Percentiles rank a stretch among this genome's conserved stretches.
phyloP scores from a whole-genome alignment of 768 basidiomycete genomes.

The Hebeloma cylindrosporum region DNA sequence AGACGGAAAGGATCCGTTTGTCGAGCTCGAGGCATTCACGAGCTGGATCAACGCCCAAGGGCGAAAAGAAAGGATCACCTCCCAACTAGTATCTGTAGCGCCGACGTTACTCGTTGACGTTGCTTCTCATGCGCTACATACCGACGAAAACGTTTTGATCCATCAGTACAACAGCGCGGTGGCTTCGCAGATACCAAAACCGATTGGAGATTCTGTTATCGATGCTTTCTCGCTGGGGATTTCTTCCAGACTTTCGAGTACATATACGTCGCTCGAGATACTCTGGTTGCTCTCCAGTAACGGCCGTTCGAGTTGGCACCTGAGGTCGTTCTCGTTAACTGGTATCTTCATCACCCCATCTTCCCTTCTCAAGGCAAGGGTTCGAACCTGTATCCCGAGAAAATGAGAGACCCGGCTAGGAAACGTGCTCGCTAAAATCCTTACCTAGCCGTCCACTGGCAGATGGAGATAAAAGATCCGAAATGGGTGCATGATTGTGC shows the following conservation, averaged over 20 bases:
- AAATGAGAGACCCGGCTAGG: conserved; percentile 41
- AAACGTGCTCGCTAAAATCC: conserved; percentile 35
- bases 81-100: conserved; percentile 35
- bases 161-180: conserved; percentile 18
- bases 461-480: conserved; percentile 50
- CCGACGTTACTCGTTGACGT: conserved; percentile 6
- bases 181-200: conserved; percentile 14
- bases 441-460: conserved; percentile 57
- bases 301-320: conserved; percentile 52
- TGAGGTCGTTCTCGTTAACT: no score
- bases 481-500: conserved; percentile 48
- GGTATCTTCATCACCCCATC: conserved; percentile 50
- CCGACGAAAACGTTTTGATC: conserved; percentile 24
- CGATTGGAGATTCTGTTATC: conserved; percentile 14
- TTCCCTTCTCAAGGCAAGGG: conserved; percentile 29
- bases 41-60: conserved; percentile 23
- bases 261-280: no score
- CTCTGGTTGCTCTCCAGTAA: conserved; percentile 23
- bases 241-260: no score
- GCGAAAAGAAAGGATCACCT: conserved; percentile 21
- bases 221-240: conserved; percentile 16
- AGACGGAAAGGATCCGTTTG: conserved; percentile 10
- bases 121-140: conserved; percentile 1
- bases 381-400: conserved; percentile 39
- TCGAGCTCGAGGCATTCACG: conserved; percentile 23